Base-by-base conservation (phyloP, 805 yeast species). In the Cyberlindnera euphorbiiphila region DNA sequence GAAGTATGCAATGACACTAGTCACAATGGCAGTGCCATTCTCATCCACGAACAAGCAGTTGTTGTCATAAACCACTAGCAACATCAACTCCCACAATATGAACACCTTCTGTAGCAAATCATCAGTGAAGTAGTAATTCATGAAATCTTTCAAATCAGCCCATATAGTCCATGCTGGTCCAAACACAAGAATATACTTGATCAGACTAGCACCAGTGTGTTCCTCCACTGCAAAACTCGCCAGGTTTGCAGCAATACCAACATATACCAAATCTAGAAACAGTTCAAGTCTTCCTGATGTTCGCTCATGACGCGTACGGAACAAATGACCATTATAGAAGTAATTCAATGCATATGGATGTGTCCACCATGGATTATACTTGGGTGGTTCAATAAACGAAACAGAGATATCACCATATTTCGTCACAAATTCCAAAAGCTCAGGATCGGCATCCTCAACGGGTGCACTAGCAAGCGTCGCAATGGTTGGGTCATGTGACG, bases 81-180 rank as follows among this genome's bases (percentile, higher is more conserved):
- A 55, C 1, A 60, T 50, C 45, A 78, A 55, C 13, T 71, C 65
- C 82, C 81, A 76, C 14, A 76, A 43, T 13, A 78, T 66, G 50
- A 69, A 73, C 0, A 61, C 8, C 37, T 70, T 68, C 51, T 80
- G 85, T 4, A 73, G 50, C 34, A 78, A 54, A 55, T 80, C 85
- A 47, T 77, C 80, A 41, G 64, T 74, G 52, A 71, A 79, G 57
- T 76, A 78, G 50, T 75, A 77, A 56, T 79, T 76, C 68, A 76
- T 74, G 48, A 78, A 68, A 41, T 77, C 83, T 49, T 76, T 74
- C 41, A 78, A 61, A 49, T 78, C 84, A n/a, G 68, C 56, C 85
- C 85, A 79, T 16, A 78, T 72, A 15, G 68, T 69, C 74, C 77
- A 80, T n/a, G 77, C 69, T 0, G 82, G 83, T 14, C 72, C 34